Percentiles rank a stretch among this genome's conserved stretches.
Evolutionary conservation across 2,329 filamentous ascomycete genomes (phyloP).

Genomic region (Monilinia fructigena): DNA sequence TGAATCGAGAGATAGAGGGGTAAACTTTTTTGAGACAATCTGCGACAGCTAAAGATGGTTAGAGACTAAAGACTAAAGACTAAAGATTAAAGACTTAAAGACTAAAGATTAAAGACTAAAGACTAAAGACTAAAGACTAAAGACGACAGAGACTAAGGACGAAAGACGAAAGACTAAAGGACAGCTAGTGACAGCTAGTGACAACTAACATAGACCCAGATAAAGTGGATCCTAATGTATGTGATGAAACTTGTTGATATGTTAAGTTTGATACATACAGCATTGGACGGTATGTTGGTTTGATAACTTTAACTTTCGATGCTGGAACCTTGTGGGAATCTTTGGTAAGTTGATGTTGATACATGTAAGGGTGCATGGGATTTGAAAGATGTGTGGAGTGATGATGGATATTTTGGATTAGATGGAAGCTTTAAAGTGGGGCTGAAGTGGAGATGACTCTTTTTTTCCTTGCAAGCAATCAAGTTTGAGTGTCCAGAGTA

Average conservation of each 20-base stretch:
- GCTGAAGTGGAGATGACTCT: not conserved
- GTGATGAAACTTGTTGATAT: not conserved
- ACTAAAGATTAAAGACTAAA: too few species aligned
- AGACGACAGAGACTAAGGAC: too few species aligned
- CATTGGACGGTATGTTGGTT: too few species aligned
- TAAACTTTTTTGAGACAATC: slow-evolving; percentile 3
- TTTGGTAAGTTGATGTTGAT: not conserved
- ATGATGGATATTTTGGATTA: not conserved
- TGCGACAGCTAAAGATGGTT: not conserved
- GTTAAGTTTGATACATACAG: too few species aligned
- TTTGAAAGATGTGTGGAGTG: slow-evolving; percentile 15
- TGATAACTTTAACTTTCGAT: not conserved
- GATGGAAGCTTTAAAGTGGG: not conserved
- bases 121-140: too few species aligned
- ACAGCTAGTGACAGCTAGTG: not conserved
- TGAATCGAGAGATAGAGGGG: slow-evolving; percentile 16
- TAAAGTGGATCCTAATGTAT: too few species aligned
- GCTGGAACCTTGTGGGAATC: not conserved
- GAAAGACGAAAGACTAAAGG: too few species aligned
- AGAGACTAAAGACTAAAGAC: too few species aligned
- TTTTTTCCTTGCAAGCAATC: not conserved
- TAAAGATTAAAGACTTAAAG: too few species aligned
- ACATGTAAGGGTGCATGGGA: not conserved
- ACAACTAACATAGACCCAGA: not conserved
- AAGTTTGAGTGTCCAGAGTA: not conserved